Conservation (phyloP, 345 rosid genomes). For the Lepidium aucheri region DNA sequence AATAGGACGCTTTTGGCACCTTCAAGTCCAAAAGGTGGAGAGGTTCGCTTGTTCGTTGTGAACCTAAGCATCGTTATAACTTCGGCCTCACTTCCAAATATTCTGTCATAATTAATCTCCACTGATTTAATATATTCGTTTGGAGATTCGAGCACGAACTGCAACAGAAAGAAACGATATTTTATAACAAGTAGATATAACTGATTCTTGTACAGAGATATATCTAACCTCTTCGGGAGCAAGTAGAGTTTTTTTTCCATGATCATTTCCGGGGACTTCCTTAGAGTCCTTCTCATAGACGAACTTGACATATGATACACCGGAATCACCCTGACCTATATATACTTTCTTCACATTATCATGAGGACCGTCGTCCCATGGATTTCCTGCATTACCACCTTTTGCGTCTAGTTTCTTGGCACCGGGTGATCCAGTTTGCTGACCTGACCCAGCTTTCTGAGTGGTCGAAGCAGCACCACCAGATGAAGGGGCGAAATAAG, state of each 20-base stretch:
- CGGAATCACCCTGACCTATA: conserved; percentile 15
- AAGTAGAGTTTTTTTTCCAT: conserved; percentile 14
- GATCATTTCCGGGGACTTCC: conserved; percentile 11
- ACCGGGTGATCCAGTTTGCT: not conserved
- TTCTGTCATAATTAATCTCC: conserved; percentile 1
- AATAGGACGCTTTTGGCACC: not conserved
- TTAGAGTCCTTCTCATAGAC: conserved; percentile 12
- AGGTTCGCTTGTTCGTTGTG: conserved; percentile 13
- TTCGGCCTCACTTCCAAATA: conserved; percentile 13
- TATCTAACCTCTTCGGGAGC: conserved; percentile 16
- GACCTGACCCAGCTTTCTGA: not conserved
- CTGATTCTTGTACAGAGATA: not conserved
- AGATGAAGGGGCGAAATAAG: conserved; percentile 19
- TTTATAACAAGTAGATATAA: no score
- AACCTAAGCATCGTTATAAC: conserved; percentile 17
- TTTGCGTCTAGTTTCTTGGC: conserved; percentile 18
- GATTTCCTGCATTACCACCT: conserved; percentile 15
- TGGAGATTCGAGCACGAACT: conserved; percentile 16
- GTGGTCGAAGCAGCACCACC: not conserved
- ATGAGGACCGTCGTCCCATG: conserved; percentile 25
- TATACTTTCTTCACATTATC: conserved; percentile 16
- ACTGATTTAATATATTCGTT: conserved; percentile 8
- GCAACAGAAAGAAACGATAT: not conserved
- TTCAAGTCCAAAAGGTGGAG: conserved; percentile 18
- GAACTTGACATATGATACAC: conserved; percentile 16